Base-by-base conservation (phyloP, 1,139 yeast genomes). In the Geotrichum aggregatum region DNA sequence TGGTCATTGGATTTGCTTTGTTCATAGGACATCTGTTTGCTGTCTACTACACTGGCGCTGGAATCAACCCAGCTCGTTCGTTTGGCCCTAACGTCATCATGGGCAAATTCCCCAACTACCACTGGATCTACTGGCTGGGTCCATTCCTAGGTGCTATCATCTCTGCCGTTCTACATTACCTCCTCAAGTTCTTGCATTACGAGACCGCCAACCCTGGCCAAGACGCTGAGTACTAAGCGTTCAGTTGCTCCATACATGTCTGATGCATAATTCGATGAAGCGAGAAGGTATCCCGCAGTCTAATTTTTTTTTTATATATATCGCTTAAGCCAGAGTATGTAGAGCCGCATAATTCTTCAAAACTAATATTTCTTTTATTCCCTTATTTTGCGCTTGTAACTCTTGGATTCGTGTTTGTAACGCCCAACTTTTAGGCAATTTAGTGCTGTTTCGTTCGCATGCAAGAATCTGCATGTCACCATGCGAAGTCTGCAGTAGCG, bases 91-190 rank as follows among this genome's bases (percentile, higher is more conserved):
- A 83, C 67, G 76, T 87, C 56, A 95, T 91, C 55, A 77, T 78
- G 54, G 74, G 71, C 55, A 73, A 78, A 35, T 88, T 88, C 83
- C 95, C 95, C 42, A 70, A 67, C 64, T 87, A 88, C 73, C 89
- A 82, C 76, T 88, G 95, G 95, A 87, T 88, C 60, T 88, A 88
- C 77, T 87, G 95, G 94, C 79, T 88, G 54, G 95, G 95, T 54
- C 95, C 95, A 57, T 62, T 82, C 52, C 64, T 86, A 56, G 96
- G 95, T 59, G 72, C 92, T 5, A 59, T 75, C 52, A 67, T 87
- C 62, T 84, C 95, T 35, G 80, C 77, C 59, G 79, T 76, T 58
- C 75, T 86, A 62, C 86, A 87, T 83, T 77, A 82, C 68, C 59
- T 80, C 51, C 74, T 87, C 73, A 83, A 81, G 71, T 62, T 78